Evolutionary conservation across 768 basidiomycete species (phyloP).

Genomic region (Chlorophyllum brunneum): DNA sequence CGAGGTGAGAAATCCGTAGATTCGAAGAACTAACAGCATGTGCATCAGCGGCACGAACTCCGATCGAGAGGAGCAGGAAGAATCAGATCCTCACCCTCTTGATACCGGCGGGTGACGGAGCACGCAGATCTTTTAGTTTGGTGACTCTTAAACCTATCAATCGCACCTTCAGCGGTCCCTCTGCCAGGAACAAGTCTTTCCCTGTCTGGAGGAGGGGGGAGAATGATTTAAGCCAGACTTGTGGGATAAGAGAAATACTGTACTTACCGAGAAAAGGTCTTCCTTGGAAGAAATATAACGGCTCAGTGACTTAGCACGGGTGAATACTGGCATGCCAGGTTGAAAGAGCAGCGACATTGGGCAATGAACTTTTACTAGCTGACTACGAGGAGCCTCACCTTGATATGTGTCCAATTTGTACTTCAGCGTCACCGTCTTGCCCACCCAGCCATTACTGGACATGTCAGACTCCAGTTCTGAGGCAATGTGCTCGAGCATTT

Average conservation of each 20-base stretch:
- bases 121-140: conserved; percentile 80
- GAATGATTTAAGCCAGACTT: neutral
- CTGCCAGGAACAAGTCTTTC: conserved; percentile 74
- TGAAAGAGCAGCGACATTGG: neutral
- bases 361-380: neutral
- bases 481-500: conserved; percentile 78
- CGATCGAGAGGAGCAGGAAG: neutral
- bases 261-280: conserved; percentile 73
- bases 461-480: conserved; percentile 81
- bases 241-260: conserved; percentile 9
- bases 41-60: neutral
- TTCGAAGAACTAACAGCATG: conserved; percentile 53
- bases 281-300: conserved; percentile 77
- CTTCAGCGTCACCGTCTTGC: conserved; percentile 87
- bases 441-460: conserved; percentile 74
- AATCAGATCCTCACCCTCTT: conserved; percentile 51
- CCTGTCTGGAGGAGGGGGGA: conserved; percentile 51
- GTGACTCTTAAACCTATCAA: conserved; percentile 88
- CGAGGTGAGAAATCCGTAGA: conserved; percentile 18
- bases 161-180: conserved; percentile 75
- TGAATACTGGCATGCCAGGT: conserved; percentile 53
- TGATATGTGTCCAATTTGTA: conserved; percentile 91
- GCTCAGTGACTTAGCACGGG: conserved; percentile 77
- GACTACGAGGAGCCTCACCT: conserved; percentile 34
- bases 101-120: conserved; percentile 51